Evolutionary conservation across 257 asterid genomes (phyloP).

Genomic region (Paraleonurus japonicus): DNA sequence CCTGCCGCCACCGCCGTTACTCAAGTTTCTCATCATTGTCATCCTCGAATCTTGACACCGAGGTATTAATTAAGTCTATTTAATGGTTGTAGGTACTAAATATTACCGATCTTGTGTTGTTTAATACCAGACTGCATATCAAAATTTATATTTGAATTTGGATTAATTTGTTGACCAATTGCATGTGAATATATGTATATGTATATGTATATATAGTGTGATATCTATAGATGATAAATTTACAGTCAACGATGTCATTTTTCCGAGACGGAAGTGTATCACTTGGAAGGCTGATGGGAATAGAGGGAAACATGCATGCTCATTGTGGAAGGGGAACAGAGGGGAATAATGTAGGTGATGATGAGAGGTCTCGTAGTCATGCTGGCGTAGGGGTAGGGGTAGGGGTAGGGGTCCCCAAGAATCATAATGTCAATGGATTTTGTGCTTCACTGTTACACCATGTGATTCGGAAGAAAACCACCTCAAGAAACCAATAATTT

Average conservation of each 20-base stretch:
- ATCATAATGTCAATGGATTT: slow-evolving; percentile 22
- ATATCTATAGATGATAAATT: no score
- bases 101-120: no score
- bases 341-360: slow-evolving; percentile 8
- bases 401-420: neutral
- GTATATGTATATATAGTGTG: no score
- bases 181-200: no score
- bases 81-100: neutral
- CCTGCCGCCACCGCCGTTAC: slow-evolving; percentile 23
- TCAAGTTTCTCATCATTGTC: slow-evolving; percentile 57
- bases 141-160: no score
- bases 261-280: slow-evolving; percentile 61
- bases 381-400: neutral
- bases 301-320: slow-evolving; percentile 30
- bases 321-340: slow-evolving; percentile 11
- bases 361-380: slow-evolving; percentile 1
- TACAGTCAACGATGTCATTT: slow-evolving; percentile 70
- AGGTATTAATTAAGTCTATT: slow-evolving; percentile 30
- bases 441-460: slow-evolving; percentile 51
- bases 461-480: slow-evolving; percentile 37
- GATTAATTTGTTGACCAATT: no score
- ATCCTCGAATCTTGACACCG: slow-evolving; percentile 66
- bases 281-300: slow-evolving; percentile 64
- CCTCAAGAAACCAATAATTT: no score
- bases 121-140: no score